Percentiles rank a stretch among this genome's conserved stretches.
These are phyloP conservation scores for Ophiocytium majus DNA, from an alignment of 352 stramenopile genomes.

Conservation along the genomic window DNA sequence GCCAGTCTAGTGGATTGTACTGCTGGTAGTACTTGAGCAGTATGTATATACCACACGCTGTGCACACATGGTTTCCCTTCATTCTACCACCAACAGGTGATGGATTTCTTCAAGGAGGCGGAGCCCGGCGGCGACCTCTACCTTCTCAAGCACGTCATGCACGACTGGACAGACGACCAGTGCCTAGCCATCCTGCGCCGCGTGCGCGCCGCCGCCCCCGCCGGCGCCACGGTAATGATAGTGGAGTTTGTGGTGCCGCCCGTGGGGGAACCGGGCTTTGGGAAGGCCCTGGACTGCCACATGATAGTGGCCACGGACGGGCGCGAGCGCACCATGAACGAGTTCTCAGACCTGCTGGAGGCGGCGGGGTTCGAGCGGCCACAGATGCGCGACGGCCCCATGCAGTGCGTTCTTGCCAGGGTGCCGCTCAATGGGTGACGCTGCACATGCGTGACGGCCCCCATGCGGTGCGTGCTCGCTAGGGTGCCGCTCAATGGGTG, in stretches of 20 bases:
- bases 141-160: background rate
- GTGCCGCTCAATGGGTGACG: too few relatives aligned
- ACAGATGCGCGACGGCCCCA: background rate
- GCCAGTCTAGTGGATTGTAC: too few relatives aligned
- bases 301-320: background rate
- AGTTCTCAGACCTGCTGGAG: background rate
- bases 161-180: background rate
- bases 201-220: background rate
- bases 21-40: too few relatives aligned
- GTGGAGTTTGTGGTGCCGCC: background rate
- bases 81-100: background rate
- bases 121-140: background rate
- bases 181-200: background rate
- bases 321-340: background rate
- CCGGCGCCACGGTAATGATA: background rate
- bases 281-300: background rate
- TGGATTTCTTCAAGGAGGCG: background rate
- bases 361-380: background rate
- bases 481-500: too few relatives aligned
- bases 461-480: too few relatives aligned
- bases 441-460: too few relatives aligned
- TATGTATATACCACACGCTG: too few relatives aligned
- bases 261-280: background rate
- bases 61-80: too few relatives aligned
- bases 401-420: too few relatives aligned